phyloP scores from a whole-genome alignment of 176 grass and related monocot species.

The Oryza punctata region DNA sequence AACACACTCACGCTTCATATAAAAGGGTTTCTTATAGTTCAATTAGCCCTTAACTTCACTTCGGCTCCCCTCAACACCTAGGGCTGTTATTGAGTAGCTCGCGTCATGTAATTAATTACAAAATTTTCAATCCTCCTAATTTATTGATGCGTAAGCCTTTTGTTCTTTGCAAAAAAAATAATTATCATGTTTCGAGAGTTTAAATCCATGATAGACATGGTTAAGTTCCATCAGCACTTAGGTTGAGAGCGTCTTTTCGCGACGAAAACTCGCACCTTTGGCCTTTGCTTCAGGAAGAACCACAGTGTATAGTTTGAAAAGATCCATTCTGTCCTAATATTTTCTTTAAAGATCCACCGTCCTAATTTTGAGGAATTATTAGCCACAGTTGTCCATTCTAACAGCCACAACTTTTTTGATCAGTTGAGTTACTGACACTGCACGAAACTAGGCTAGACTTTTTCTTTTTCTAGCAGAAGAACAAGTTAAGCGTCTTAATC shows the following conservation, averaged over 20 bases:
- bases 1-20: too few relatives aligned
- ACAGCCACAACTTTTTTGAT: slow-evolving; percentile 17
- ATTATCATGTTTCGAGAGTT: background rate
- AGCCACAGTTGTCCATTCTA: slow-evolving; percentile 25
- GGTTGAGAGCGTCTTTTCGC: background rate
- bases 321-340: background rate
- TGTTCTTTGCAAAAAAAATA: background rate
- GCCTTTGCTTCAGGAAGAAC: slow-evolving; percentile 12
- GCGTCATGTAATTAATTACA: too few relatives aligned
- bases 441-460: slow-evolving; percentile 23
- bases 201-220: background rate
- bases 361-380: slow-evolving; percentile 10
- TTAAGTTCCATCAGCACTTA: background rate
- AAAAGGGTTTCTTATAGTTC: too few relatives aligned
- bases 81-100: too few relatives aligned
- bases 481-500: slow-evolving; percentile 1
- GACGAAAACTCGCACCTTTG: background rate
- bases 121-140: too few relatives aligned
- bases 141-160: too few relatives aligned
- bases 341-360: background rate
- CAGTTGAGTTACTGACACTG: slow-evolving; percentile 12
- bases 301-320: background rate
- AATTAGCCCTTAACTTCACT: too few relatives aligned
- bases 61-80: too few relatives aligned
- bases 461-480: background rate